Evolutionary conservation across 148 eudicot genomes (phyloP).

Genomic region (Nyssa sinensis): DNA sequence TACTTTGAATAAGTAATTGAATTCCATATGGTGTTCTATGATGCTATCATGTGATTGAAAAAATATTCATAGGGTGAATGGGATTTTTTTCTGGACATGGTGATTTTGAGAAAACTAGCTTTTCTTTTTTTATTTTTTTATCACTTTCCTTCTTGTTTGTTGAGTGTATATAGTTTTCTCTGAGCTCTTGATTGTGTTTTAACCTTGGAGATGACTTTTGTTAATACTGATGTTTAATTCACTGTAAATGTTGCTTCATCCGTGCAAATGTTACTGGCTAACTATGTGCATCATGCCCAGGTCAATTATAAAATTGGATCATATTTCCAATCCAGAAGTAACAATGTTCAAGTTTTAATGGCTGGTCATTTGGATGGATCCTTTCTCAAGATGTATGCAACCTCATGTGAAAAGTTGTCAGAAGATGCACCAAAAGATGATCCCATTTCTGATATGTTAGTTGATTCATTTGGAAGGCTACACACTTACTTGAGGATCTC

Average conservation of each 20-base stretch:
- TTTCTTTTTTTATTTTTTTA: too few relatives aligned
- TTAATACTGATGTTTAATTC: background rate
- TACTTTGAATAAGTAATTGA: background rate
- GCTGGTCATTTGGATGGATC: constrained; percentile 26
- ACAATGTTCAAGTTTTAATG: constrained; percentile 18
- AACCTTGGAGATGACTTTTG: background rate
- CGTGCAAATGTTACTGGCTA: background rate
- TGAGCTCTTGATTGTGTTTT: background rate
- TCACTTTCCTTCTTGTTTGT: background rate
- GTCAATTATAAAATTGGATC: constrained; percentile 27
- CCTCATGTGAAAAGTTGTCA: constrained; percentile 44
- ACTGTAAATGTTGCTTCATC: background rate
- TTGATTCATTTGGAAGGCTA: constrained; percentile 88
- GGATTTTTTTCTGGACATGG: too few relatives aligned
- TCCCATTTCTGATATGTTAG: constrained; percentile 67
- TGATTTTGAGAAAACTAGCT: background rate
- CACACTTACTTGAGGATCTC: constrained; percentile 93
- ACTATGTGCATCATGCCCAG: constrained; percentile 30
- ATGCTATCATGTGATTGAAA: background rate
- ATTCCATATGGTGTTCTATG: background rate
- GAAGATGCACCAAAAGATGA: constrained; percentile 48
- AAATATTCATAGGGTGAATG: background rate
- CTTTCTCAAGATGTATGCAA: constrained; percentile 32
- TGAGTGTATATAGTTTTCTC: background rate
- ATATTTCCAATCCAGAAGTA: constrained; percentile 13